Base-by-base conservation (phyloP, 345 rosid species). In the Sonneratia caseolaris region DNA sequence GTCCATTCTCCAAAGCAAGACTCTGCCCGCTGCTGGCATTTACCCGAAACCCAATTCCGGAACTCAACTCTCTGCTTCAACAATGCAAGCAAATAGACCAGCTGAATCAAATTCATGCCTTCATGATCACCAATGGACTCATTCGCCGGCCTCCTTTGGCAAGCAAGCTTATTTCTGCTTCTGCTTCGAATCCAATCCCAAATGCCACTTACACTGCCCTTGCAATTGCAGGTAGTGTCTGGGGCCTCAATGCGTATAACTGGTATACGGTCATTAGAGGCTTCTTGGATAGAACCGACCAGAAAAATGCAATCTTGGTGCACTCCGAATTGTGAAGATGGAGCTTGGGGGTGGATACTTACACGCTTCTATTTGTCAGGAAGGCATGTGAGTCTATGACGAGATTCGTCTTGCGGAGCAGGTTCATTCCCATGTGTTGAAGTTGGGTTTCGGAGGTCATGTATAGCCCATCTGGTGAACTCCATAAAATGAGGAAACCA, bases 361-460 rank as follows among this genome's bases (percentile, higher is more conserved):
- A 66, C 62, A 82, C 81, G 1, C 69, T 84, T 59, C 64, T 79
- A 68, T 72, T 70, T 57, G 86, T 72, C 72, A 71, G 80, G 37
- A 84, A 82, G 81, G 81, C 84, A 36, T 80, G 86, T 38, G 68
- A 71, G 53, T 71, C 75, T 49, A 62, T 82, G 42, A 71, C 62
- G 68, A 47, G 6, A 70, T 79, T 59, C 36, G 66, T 27, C 27
- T 42, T 8, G 84, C 79, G 49, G 75, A 76, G 61, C 78, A 74
- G 75, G 59, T 86, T 8, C 84, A 86, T 76, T 75, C 82, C 48
- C 76, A 77, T 56, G 72, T 75, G 76, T 51, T 70, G 66, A 79
- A 79, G 80, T 53, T 77, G 72, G 73, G 83, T 49, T 84, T 79
- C 59, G 27, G 76, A 66, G 78, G 66, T 61, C 71, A 65, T 68